These are phyloP conservation scores for Batrachochytrium dendrobatidis DNA, from an alignment of 371 early-diverging fungal species.

Conservation along the genomic window DNA sequence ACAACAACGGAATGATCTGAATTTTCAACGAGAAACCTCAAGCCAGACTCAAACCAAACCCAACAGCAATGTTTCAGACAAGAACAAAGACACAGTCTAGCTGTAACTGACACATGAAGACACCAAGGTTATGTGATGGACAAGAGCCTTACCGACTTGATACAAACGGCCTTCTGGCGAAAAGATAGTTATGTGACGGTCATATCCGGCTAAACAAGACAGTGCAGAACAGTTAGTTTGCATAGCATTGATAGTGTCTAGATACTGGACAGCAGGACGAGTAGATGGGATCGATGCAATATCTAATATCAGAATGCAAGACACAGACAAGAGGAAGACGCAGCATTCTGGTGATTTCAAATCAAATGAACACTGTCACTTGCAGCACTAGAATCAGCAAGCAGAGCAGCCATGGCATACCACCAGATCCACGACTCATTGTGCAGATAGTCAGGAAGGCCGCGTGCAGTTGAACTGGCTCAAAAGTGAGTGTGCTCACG, in stretches of 20 bases:
- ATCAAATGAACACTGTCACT: too few species aligned
- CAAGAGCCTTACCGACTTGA: slow-evolving; percentile 82
- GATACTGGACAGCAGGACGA: too few species aligned
- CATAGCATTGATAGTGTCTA: too few species aligned
- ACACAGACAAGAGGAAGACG: too few species aligned
- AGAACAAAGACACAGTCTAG: not conserved
- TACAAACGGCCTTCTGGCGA: slow-evolving; percentile 98
- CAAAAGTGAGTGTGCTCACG: too few species aligned
- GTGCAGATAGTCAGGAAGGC: too few species aligned
- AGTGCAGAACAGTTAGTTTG: too few species aligned
- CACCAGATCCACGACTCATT: not conserved
- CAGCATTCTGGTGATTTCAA: too few species aligned
- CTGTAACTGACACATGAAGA: not conserved
- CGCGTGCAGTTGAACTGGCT: too few species aligned
- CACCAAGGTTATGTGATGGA: not conserved
- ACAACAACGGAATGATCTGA: not conserved
- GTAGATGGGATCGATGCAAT: too few species aligned
- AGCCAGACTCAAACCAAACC: not conserved
- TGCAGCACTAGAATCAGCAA: not conserved
- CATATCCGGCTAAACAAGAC: slow-evolving; percentile 44
- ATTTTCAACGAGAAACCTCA: slow-evolving; percentile 7
- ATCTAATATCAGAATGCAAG: too few species aligned
- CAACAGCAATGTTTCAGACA: not conserved
- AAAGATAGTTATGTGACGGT: slow-evolving; percentile 97
- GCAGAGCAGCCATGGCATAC: not conserved